Conservation (phyloP, 2,329 filamentous ascomycete genomes). For the Colletotrichum gloeosporioides region DNA sequence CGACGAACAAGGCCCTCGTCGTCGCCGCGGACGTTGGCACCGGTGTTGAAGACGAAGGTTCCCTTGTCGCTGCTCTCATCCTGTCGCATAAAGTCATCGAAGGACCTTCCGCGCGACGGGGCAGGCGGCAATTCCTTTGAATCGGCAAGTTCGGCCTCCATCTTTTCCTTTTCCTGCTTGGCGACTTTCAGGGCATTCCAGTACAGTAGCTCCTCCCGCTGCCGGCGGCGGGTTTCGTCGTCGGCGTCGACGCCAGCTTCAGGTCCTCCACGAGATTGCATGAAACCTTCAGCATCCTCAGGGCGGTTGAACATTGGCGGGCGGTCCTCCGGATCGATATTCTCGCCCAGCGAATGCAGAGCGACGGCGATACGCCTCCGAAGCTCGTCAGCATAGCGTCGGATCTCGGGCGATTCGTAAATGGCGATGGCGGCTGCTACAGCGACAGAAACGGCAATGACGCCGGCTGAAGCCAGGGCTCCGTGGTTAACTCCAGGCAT, state of each 20-base stretch:
- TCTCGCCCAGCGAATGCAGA: constrained; percentile 63
- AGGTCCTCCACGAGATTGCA: constrained; percentile 54
- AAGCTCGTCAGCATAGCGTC: constrained; percentile 65
- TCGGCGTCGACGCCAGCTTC: constrained; percentile 64
- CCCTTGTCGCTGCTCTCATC: constrained; percentile 59
- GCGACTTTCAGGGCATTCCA: constrained; percentile 65
- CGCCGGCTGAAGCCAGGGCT: constrained; percentile 60
- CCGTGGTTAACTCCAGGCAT: constrained; percentile 63
- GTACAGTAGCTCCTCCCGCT: constrained; percentile 69
- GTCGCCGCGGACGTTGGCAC: constrained; percentile 47
- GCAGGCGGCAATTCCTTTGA: constrained; percentile 14
- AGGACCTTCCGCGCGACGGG: constrained; percentile 45
- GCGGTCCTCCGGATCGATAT: constrained; percentile 50
- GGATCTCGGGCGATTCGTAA: constrained; percentile 69
- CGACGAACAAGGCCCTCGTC: constrained; percentile 55
- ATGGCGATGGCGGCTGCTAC: constrained; percentile 64
- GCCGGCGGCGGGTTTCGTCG: constrained; percentile 63
- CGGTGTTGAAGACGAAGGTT: constrained; percentile 63
- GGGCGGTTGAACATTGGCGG: constrained; percentile 68
- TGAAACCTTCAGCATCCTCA: constrained; percentile 69
- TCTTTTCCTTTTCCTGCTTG: constrained; percentile 43
- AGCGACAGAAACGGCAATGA: constrained; percentile 62
- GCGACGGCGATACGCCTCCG: constrained; percentile 66
- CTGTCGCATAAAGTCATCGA: constrained; percentile 64
- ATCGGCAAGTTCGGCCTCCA: constrained; percentile 22